phyloP scores from a whole-genome alignment of 805 yeast species.

The Pichia kluyveri region DNA sequence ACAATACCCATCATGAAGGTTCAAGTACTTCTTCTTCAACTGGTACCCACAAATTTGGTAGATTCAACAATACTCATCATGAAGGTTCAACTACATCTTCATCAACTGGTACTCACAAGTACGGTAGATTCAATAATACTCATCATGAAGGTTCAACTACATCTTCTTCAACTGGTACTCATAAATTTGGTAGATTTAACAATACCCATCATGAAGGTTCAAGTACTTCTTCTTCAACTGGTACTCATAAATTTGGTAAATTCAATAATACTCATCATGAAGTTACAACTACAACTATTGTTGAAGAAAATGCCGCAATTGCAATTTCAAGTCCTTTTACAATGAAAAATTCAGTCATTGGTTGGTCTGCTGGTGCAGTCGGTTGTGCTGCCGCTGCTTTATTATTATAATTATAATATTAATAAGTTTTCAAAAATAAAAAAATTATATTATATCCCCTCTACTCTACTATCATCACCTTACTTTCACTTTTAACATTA shows the following conservation, averaged over 20 bases:
- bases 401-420: slow-evolving; percentile 11
- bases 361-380: slow-evolving; percentile 15
- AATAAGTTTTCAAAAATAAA: too few species aligned
- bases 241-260: slow-evolving; percentile 39
- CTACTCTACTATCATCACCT: too few species aligned
- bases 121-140: slow-evolving; percentile 46
- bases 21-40: slow-evolving; percentile 24
- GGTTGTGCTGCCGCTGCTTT: slow-evolving; percentile 15
- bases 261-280: slow-evolving; percentile 38
- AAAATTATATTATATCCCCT: too few species aligned
- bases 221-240: slow-evolving; percentile 25
- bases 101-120: slow-evolving; percentile 32
- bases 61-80: slow-evolving; percentile 37
- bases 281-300: slow-evolving; percentile 28
- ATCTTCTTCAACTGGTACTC: slow-evolving; percentile 38
- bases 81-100: slow-evolving; percentile 12
- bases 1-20: slow-evolving; percentile 31
- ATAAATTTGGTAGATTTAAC: slow-evolving; percentile 48
- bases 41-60: slow-evolving; percentile 42
- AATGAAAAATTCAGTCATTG: slow-evolving; percentile 17
- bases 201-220: slow-evolving; percentile 27
- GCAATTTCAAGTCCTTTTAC: slow-evolving; percentile 14
- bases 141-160: slow-evolving; percentile 29
- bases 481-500: too few species aligned
- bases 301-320: slow-evolving; percentile 13